Conservation (phyloP, 352 stramenopile genomes). For the Chrysophaeum taylorii region DNA sequence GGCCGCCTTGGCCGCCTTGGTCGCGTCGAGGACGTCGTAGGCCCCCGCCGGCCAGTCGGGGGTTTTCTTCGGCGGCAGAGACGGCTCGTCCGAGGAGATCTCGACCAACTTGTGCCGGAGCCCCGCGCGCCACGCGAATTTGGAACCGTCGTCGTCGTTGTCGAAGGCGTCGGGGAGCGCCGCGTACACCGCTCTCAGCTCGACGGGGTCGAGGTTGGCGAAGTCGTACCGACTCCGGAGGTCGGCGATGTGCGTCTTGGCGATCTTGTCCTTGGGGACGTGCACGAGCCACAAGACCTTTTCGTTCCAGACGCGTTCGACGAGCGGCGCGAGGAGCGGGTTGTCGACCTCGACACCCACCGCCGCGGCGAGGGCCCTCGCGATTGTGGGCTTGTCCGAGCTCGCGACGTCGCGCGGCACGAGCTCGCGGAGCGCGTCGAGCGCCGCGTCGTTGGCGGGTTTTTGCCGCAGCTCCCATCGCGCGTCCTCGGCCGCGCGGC, state of each 20-base stretch:
- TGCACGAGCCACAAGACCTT: slow-evolving; percentile 28
- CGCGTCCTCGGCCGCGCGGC: not conserved
- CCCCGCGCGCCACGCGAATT: slow-evolving; percentile 4
- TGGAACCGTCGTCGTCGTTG: slow-evolving; percentile 29
- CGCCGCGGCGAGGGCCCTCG: not conserved
- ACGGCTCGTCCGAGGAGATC: too few species aligned
- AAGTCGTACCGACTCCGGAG: slow-evolving; percentile 24
- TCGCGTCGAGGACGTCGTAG: not conserved
- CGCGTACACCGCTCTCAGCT: slow-evolving; percentile 29
- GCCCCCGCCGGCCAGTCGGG: not conserved
- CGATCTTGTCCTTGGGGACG: slow-evolving; percentile 18
- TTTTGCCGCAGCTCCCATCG: not conserved
- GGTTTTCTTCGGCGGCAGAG: not conserved
- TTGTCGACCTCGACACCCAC: not conserved
- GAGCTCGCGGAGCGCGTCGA: not conserved
- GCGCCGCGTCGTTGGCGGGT: not conserved
- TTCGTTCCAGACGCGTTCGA: not conserved
- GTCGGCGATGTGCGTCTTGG: slow-evolving; percentile 29
- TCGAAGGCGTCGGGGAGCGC: slow-evolving; percentile 27
- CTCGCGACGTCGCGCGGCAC: not conserved
- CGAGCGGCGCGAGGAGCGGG: not conserved
- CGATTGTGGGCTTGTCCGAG: not conserved
- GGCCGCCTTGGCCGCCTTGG: not conserved
- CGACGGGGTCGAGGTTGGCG: slow-evolving; percentile 31
- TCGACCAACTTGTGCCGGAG: not conserved